Evolutionary conservation across 306 rosid genomes (phyloP), one percentile per base, ranked within the genome.

Genomic region (Inga leiocalycina): DNA sequence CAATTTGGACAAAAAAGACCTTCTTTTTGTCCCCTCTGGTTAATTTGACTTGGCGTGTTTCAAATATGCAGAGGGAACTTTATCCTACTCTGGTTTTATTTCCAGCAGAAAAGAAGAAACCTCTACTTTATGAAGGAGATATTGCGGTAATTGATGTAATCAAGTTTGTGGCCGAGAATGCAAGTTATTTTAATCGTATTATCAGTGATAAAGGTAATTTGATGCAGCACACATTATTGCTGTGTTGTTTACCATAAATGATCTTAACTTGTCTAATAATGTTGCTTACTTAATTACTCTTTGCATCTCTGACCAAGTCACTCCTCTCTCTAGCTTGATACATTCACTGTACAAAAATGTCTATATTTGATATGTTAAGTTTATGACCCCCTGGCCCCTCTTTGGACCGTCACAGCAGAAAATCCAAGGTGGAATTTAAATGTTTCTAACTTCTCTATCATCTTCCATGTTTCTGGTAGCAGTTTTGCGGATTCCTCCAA

Each of bases 21-120:
- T 35, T 57, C 30, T 19, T 24, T 10, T 59, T 74, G 32, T 83
- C 54, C 44, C 64, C 27, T 49, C 39, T 77, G 39, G 34, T 61
- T 78, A 76, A 84, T 83, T 37, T 80, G 76, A 66, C 77, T 80
- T 81, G 43, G n/a, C 81, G 41, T 82, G 11, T 79, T 84, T 84
- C 62, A 57, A 78, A 78, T 84, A 75, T 87, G 92, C 96, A 96
- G 99, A 83, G 88, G 81, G 99, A 87, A 84, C 93, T 90, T 75
- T 96, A 90, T 91, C 99, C 99, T 83, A 87, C 94, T 54, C 88
- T 96, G 80, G 34, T 92, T 81, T 87, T 96, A 86, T 96, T 92
- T 88, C 97, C 96, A 75, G 99, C 98, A 71, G 93, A 81, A 84
- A 92, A 78, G 80, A 90, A 88, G 88, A 83, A 86, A 57, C 87